A percentile compares a stretch with the other conserved stretches of the same genome.
Conservation (phyloP, 2,329 filamentous ascomycete species). For the Penicillium sp. region DNA sequence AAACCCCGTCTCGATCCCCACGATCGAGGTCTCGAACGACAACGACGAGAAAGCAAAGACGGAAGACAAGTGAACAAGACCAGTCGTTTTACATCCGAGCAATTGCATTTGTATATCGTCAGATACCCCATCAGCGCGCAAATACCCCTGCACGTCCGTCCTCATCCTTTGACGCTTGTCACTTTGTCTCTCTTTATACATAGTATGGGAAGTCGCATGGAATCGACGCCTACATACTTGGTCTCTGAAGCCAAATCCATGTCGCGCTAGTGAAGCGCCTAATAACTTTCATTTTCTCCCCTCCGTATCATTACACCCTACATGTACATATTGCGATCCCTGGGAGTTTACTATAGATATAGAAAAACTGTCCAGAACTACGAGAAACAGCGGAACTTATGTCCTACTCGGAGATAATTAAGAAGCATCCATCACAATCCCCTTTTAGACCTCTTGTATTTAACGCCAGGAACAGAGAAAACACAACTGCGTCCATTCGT, state of each 20-base stretch:
- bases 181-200: background rate
- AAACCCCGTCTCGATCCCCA: constrained; percentile 13
- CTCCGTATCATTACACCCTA: background rate
- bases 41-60: constrained; percentile 1
- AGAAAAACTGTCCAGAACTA: background rate
- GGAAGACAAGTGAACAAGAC: background rate
- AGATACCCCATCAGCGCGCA: constrained; percentile 6
- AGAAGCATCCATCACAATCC: background rate
- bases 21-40: constrained; percentile 23
- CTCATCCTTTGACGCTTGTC: background rate
- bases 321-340: background rate
- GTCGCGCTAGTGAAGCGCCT: background rate
- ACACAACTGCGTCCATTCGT: background rate
- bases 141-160: constrained; percentile 1
- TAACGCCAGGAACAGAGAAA: background rate
- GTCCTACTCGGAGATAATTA: background rate
- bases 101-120: constrained; percentile 4
- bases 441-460: background rate
- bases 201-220: background rate
- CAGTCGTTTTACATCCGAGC: background rate
- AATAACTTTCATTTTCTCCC: background rate
- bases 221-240: background rate
- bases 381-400: too few relatives aligned
- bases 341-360: background rate
- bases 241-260: background rate